Conservation (phyloP, 2,329 filamentous ascomycete species). For the Fusarium staphyleae region DNA sequence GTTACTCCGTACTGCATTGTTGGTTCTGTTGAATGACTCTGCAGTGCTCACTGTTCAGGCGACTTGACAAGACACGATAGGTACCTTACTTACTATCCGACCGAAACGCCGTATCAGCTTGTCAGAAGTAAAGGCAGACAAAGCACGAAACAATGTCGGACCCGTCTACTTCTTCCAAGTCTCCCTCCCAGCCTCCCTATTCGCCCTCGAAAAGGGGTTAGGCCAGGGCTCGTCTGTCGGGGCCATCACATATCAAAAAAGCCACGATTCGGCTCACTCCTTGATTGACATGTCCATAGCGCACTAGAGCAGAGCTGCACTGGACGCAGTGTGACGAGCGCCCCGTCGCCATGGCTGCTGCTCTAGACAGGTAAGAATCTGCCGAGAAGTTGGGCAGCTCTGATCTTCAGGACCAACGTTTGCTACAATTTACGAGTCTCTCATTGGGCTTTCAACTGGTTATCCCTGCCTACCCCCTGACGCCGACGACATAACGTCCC, state of each 20-base stretch:
- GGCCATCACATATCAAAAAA: conserved; percentile 38
- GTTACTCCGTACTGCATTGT: not conserved
- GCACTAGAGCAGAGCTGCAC: conserved; percentile 30
- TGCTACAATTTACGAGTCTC: not conserved
- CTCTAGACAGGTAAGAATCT: not conserved
- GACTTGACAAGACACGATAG: no score
- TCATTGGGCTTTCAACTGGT: conserved; percentile 13
- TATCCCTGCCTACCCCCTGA: not conserved
- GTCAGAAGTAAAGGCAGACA: no score
- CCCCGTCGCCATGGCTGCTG: not conserved
- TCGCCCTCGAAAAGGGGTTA: not conserved
- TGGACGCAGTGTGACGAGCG: conserved; percentile 2
- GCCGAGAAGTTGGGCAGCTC: conserved; percentile 13
- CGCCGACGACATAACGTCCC: conserved; percentile 7
- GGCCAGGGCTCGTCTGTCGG: not conserved
- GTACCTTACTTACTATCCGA: no score
- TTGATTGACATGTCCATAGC: conserved; percentile 5
- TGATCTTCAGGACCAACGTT: conserved; percentile 4
- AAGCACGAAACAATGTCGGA: no score
- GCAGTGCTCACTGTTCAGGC: no score
- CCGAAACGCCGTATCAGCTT: no score
- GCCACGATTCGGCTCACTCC: conserved; percentile 14
- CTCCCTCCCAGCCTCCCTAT: no score
- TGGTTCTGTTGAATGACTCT: not conserved
- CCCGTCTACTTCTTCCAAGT: not conserved